Conservation (phyloP, 116 monocot species). For the Iris pallida region DNA sequence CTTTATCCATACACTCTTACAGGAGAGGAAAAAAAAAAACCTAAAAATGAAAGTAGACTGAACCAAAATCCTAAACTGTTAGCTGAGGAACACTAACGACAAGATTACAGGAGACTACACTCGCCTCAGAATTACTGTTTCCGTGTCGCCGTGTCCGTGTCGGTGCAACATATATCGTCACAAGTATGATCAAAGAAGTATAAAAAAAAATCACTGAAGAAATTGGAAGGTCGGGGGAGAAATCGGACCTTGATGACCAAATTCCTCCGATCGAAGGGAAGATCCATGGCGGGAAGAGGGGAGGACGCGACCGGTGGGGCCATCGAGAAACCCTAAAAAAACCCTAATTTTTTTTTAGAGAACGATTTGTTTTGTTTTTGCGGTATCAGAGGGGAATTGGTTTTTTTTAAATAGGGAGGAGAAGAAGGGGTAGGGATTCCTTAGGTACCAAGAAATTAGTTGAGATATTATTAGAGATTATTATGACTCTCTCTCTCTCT, state of each 20-base stretch:
- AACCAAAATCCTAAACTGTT: neutral
- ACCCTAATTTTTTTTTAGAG: slow-evolving; percentile 7
- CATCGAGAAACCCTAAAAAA: slow-evolving; percentile 1
- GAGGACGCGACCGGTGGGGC: neutral
- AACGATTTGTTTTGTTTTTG: neutral
- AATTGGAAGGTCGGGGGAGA: neutral
- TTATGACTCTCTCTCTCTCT: no score
- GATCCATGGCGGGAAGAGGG: slow-evolving; percentile 13
- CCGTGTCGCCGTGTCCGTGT: neutral
- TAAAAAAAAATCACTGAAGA: neutral
- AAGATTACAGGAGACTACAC: no score
- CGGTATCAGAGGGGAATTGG: neutral
- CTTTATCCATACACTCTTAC: no score
- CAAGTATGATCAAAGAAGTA: neutral
- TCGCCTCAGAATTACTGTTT: no score
- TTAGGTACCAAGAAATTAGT: slow-evolving; percentile 3
- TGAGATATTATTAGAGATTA: no score
- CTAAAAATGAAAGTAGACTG: neutral
- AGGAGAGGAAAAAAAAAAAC: no score
- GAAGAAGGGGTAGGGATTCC: neutral
- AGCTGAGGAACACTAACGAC: neutral
- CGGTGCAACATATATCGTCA: no score
- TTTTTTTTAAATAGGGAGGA: neutral
- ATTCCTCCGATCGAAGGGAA: slow-evolving; percentile 4
- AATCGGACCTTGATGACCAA: slow-evolving; percentile 32